A percentile compares a stretch with the other conserved stretches of the same genome.
Conservation (phyloP, 2,329 filamentous ascomycete species). For the Phyllosticta ampelicida region DNA sequence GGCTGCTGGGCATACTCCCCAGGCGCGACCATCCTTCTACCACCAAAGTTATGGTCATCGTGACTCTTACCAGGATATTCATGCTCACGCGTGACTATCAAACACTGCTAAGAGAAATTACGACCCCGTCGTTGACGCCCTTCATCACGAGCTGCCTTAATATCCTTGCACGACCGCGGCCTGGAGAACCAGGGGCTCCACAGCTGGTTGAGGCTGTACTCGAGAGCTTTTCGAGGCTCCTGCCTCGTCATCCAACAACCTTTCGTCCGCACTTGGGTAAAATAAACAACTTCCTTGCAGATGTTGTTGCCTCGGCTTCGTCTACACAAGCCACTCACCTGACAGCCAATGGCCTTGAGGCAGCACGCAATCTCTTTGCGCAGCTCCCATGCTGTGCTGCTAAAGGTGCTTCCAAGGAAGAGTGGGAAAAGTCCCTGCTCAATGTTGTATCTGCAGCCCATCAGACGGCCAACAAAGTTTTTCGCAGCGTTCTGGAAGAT, state of each 20-base stretch:
- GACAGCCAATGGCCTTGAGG: constrained; percentile 52
- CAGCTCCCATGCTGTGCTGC: constrained; percentile 70
- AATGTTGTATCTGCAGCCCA: constrained; percentile 56
- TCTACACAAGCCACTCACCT: constrained; percentile 25
- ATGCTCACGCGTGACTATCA: constrained; percentile 70
- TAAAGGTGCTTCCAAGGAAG: constrained; percentile 64
- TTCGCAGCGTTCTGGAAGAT: constrained; percentile 69
- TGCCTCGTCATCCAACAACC: constrained; percentile 73
- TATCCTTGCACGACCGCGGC: constrained; percentile 17
- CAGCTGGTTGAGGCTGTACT: constrained; percentile 56
- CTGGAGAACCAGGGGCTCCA: constrained; percentile 1
- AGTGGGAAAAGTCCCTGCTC: constrained; percentile 63
- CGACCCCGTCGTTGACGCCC: constrained; percentile 65
- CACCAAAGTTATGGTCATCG: constrained; percentile 65
- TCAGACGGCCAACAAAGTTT: constrained; percentile 60
- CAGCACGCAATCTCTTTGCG: constrained; percentile 55
- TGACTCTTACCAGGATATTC: constrained; percentile 75
- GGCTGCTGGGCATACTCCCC: constrained; percentile 64
- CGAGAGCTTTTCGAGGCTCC: constrained; percentile 57
- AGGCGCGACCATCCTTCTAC: constrained; percentile 68
- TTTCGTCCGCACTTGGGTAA: constrained; percentile 66
- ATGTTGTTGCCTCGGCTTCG: constrained; percentile 35
- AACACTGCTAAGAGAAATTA: constrained; percentile 76
- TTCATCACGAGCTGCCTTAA: constrained; percentile 67
- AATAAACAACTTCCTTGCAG: constrained; percentile 49